Evolutionary conservation across 441 rosid genomes (phyloP).

Genomic region (Flueggea neowawraea): DNA sequence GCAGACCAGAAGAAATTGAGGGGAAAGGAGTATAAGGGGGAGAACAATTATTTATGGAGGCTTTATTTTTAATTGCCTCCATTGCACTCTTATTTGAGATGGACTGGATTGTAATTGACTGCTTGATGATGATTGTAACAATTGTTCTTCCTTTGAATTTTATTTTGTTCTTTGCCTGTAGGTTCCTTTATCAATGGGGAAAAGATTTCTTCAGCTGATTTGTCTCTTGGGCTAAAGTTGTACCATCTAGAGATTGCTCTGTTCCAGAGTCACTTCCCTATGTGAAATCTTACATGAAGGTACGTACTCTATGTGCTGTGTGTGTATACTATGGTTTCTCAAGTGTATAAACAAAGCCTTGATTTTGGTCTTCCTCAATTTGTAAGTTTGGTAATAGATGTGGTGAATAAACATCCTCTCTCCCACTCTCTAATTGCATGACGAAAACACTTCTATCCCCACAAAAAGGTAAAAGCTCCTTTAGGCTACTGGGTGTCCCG

Average conservation of each 20-base stretch:
- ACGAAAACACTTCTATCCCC: too few species aligned
- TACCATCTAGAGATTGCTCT: conserved; percentile 68
- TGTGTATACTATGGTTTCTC: background rate
- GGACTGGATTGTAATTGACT: too few species aligned
- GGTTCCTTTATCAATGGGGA: conserved; percentile 84
- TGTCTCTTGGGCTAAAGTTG: conserved; percentile 85
- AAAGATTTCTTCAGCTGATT: conserved; percentile 66
- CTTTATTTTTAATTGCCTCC: too few species aligned
- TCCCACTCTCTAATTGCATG: too few species aligned
- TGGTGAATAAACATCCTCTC: too few species aligned
- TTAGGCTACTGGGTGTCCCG: too few species aligned
- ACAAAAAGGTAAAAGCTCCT: too few species aligned
- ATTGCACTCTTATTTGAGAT: too few species aligned
- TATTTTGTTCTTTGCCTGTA: conserved; percentile 13
- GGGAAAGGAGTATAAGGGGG: too few species aligned
- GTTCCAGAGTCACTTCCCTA: conserved; percentile 58
- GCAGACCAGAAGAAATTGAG: too few species aligned
- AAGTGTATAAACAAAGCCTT: conserved; percentile 1
- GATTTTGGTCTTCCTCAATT: background rate
- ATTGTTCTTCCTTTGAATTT: conserved; percentile 2
- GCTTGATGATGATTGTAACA: too few species aligned
- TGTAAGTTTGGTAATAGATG: background rate
- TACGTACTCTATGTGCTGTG: conserved; percentile 14
- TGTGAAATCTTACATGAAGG: conserved; percentile 63
- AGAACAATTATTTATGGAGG: too few species aligned